Conservation (phyloP, 345 rosid genomes). For the Camelina hispida region DNA sequence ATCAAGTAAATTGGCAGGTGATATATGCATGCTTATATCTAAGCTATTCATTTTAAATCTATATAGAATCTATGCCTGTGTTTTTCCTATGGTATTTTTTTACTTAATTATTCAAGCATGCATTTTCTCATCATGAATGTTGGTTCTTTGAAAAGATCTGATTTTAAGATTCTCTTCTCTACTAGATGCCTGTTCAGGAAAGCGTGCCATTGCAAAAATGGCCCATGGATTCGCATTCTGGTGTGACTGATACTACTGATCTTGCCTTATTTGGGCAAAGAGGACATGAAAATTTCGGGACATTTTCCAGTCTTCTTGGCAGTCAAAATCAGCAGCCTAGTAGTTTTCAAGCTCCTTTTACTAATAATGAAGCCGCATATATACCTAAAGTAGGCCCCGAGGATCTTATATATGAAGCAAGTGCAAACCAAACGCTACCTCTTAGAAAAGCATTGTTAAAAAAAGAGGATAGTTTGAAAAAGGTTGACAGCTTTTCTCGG, state of each 20-base stretch:
- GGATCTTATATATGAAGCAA: constrained; percentile 53
- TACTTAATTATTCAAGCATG: constrained; percentile 5
- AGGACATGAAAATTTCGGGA: constrained; percentile 47
- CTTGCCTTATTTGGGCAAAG: constrained; percentile 55
- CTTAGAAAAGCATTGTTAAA: constrained; percentile 51
- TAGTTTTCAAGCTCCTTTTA: constrained; percentile 41
- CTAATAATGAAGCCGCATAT: constrained; percentile 48
- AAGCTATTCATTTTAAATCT: constrained; percentile 12
- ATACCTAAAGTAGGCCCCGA: constrained; percentile 51
- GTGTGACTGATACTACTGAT: constrained; percentile 52
- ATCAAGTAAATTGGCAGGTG: constrained; percentile 80
- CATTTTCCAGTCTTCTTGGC: constrained; percentile 48
- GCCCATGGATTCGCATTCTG: constrained; percentile 54
- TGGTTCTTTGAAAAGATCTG: constrained; percentile 7
- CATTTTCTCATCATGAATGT: constrained; percentile 8
- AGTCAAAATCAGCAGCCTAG: constrained; percentile 50
- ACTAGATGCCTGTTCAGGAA: constrained; percentile 54
- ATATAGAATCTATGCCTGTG: background rate
- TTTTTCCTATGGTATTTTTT: constrained; percentile 10
- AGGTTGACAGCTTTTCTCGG: constrained; percentile 84
- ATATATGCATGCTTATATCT: constrained; percentile 1
- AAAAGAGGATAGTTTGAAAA: constrained; percentile 64
- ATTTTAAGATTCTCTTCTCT: constrained; percentile 26
- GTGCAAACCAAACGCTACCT: constrained; percentile 44
- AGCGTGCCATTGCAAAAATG: constrained; percentile 43